Conservation (phyloP, 768 basidiomycete species). For the Phylloporus sp. region DNA sequence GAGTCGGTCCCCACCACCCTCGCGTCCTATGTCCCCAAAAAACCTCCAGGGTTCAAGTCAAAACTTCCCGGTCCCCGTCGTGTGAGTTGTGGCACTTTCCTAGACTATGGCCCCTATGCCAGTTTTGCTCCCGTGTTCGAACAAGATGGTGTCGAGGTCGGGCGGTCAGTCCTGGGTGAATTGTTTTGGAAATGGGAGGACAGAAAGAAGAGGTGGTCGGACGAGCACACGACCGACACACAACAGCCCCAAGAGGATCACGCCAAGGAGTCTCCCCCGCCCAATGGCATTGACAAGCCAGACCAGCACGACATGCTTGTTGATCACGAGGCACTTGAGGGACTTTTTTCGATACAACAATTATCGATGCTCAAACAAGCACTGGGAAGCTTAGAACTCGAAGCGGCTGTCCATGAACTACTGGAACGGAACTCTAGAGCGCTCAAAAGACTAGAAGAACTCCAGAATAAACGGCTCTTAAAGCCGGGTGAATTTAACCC, state of each 20-base stretch:
- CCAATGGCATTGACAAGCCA: conserved; percentile 12
- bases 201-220: conserved; percentile 32
- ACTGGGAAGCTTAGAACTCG: conserved; percentile 59
- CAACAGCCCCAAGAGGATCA: conserved; percentile 2
- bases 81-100: conserved; percentile 61
- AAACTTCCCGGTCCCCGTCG: conserved; percentile 48
- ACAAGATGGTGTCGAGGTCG: conserved; percentile 71
- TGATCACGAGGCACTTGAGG: conserved; percentile 44
- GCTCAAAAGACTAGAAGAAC: conserved; percentile 56
- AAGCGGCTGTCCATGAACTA: conserved; percentile 65
- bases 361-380: conserved; percentile 55
- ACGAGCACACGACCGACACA: conserved; percentile 13
- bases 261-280: not conserved
- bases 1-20: conserved; percentile 41
- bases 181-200: conserved; percentile 50
- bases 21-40: conserved; percentile 51
- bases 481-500: conserved; percentile 42
- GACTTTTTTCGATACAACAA: conserved; percentile 55
- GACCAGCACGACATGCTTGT: conserved; percentile 18
- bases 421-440: conserved; percentile 64
- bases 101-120: conserved; percentile 74
- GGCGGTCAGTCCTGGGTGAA: conserved; percentile 57
- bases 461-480: conserved; percentile 57
- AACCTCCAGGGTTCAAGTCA: conserved; percentile 38
- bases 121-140: conserved; percentile 80